These are phyloP conservation scores for Mycena floridula DNA, from an alignment of 768 basidiomycete species.

Conservation along the genomic window DNA sequence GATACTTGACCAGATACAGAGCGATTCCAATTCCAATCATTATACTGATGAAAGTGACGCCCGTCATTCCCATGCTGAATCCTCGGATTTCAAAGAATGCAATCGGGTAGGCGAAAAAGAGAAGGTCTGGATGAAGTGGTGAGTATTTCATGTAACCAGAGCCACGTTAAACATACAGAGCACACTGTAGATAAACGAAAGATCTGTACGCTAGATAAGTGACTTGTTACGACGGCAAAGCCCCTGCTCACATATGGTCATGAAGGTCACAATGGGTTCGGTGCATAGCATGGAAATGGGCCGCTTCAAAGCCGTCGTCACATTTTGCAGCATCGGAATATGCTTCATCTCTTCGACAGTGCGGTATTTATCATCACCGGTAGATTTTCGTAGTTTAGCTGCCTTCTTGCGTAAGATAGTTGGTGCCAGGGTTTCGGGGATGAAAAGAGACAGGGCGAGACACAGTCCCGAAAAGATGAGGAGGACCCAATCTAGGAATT, in stretches of 20 bases:
- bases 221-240: neutral
- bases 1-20: slow-evolving; percentile 21
- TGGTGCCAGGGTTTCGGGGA: slow-evolving; percentile 49
- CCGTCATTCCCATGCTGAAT: slow-evolving; percentile 32
- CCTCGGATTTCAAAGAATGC: slow-evolving; percentile 33
- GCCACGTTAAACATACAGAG: slow-evolving; percentile 23
- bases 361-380: slow-evolving; percentile 26
- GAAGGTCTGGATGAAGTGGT: slow-evolving; percentile 28
- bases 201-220: slow-evolving; percentile 27
- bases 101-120: slow-evolving; percentile 41
- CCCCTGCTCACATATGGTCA: slow-evolving; percentile 26
- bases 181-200: slow-evolving; percentile 37
- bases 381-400: slow-evolving; percentile 30
- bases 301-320: slow-evolving; percentile 30
- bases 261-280: slow-evolving; percentile 39
- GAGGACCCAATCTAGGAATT: slow-evolving; percentile 33
- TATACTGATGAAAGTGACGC: slow-evolving; percentile 38
- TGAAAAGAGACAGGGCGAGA: slow-evolving; percentile 31
- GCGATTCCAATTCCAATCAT: slow-evolving; percentile 30
- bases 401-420: slow-evolving; percentile 39
- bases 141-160: no score
- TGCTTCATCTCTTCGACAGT: slow-evolving; percentile 35
- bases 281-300: slow-evolving; percentile 36
- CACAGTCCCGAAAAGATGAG: slow-evolving; percentile 34
- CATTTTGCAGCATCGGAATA: slow-evolving; percentile 21